Base-by-base conservation (phyloP, 2,329 filamentous ascomycete genomes). In the Penicillium sp. region DNA sequence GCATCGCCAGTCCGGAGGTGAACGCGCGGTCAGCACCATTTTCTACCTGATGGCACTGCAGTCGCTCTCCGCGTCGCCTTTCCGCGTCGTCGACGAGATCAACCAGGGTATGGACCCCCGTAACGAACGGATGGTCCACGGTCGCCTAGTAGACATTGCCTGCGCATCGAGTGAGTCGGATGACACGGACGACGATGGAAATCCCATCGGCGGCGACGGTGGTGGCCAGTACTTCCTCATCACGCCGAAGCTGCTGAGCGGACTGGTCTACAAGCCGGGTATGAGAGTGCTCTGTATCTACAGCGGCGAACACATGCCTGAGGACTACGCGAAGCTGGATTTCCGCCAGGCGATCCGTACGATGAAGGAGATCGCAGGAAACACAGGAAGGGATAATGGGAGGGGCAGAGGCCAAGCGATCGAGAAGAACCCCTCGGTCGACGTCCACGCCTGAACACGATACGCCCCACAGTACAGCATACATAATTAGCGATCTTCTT, bases 41-140 rank as follows among this genome's bases (percentile, higher is more conserved):
- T 99, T 97, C 80, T 99, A 95, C 75, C 89, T 99, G 50, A 97
- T 99, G 92, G 90, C 94, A 5, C 82, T 99, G 24, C 94, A 99
- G 71, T 89, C 89, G 44, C 86, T 99, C 64, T 92, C 94, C 14
- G 88, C 91, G 64, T 91, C 92, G 3, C 94, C 94, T 1, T 99
- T 99, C 82, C 90, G 94, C 46, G 92, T 99, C 44, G 94, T 99
- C 53, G 94, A 99, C 73, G 94, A 99, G 76, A 99, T 99, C 79
- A 99, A 99, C 69, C 94, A 99, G 75, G 94, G 94, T 60, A 99
- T 99, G 94, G 94, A 99, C 71, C 94, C 92, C 39, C 87, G 94
- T 64, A 99, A 99, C 73, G 94, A 99, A 74, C 89, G 94, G 62
- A 95, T 96, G 84, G 92, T 99, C 14, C 94, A 99, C 74, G 90